Base-by-base conservation (phyloP, 2,329 filamentous ascomycete species). In the Chaetomium strumarium region DNA sequence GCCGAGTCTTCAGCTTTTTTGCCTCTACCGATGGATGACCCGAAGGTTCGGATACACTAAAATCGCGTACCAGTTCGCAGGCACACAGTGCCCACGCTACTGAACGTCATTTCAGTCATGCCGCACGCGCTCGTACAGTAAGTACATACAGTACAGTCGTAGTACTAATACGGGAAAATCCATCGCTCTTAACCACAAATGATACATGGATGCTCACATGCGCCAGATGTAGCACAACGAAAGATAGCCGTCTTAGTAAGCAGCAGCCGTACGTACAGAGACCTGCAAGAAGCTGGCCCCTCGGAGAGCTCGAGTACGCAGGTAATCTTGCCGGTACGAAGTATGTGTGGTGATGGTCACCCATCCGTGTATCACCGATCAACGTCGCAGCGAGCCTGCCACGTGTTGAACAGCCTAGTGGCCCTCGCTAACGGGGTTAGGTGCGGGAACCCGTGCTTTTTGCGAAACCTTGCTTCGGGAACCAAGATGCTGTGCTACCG, bases 11-110 rank as follows among this genome's bases (percentile, higher is more conserved):
- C 16, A 33, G 39, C 9, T 14, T 29, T 42, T n/a, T 20, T 36
- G 16, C 33, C 64, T 24, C 4, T 24, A 14, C 3, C 65, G 65
- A 64, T 64, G 69, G 65, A 64, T 64, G 69, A 70, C 66, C 69
- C 69, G 60, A 60, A 54, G 60, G 61, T 63, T 63, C 63, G 69
- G 69, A 66, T 70, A 63, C 62, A 66, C 67, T 69, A 71, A 71
- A 68, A 50, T 50, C 17, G 63, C 60, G 62, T 57, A 49, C 56
- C 52, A 62, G 24, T 24, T 24, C 24, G 24, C 24, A 24, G 24
- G 24, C 24, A 24, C 24, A 24, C 24, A 24, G 24, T 24, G 24
- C 24, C 4, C 24, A 24, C 24, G 24, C 24, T 24, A 24, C 24
- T 24, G 24, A 24, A 24, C 24, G 24, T 24, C 24, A 24, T 24